Percentiles rank a stretch among this genome's conserved stretches.
Conservation (phyloP, 441 rosid species). For the Eruca vesicaria region DNA sequence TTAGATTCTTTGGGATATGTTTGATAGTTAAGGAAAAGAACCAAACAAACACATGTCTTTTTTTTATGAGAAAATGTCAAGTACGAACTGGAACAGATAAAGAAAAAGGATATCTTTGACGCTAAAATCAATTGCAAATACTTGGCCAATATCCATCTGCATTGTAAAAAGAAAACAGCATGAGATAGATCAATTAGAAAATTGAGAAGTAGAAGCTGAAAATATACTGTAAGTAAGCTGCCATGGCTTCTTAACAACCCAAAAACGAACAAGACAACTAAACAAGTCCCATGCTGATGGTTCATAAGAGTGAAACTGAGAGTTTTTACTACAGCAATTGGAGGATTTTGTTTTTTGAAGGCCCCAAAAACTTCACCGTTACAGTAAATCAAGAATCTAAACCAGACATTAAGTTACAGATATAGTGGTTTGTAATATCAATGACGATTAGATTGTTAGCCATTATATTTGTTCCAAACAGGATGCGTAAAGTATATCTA, state of each 20-base stretch:
- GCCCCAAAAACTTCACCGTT: background rate
- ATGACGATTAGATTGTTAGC: background rate
- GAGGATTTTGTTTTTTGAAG: background rate
- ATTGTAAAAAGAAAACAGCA: constrained; percentile 17
- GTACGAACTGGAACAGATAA: constrained; percentile 5
- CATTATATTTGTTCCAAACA: background rate
- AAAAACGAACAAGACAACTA: background rate
- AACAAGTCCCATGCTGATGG: background rate
- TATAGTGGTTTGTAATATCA: background rate
- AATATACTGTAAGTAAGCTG: background rate
- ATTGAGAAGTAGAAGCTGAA: background rate
- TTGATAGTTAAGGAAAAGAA: constrained; percentile 50
- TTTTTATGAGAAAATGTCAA: constrained; percentile 6
- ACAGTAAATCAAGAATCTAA: constrained; percentile 5
- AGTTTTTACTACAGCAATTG: constrained; percentile 1
- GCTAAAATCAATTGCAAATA: constrained; percentile 82
- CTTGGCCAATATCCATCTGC: constrained; percentile 77
- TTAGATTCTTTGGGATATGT: constrained; percentile 87
- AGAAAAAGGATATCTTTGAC: constrained; percentile 82
- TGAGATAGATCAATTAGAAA: background rate
- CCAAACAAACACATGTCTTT: constrained; percentile 4
- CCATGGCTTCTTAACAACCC: background rate
- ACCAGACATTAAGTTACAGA: constrained; percentile 1
- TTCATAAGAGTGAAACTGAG: constrained; percentile 1
- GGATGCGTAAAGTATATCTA: background rate